Conservation (phyloP, 1,284 basidiomycete species). For the Heimioporus punctisporus region DNA sequence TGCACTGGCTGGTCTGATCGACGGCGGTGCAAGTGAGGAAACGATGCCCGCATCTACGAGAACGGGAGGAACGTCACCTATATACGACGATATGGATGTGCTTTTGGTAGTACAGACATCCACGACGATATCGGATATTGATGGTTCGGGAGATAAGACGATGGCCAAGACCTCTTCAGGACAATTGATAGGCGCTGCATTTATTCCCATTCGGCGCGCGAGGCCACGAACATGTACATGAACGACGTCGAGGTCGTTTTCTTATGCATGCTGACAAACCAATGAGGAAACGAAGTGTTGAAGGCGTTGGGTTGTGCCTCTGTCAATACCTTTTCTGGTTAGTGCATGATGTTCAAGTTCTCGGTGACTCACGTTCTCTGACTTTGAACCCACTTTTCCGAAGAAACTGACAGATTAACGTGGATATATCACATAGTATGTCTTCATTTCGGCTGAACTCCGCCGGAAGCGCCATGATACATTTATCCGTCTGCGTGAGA, state of each 20-base stretch:
- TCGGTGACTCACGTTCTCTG: constrained; percentile 34
- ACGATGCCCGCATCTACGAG: constrained; percentile 31
- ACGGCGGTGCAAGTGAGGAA: constrained; percentile 13
- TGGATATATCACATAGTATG: constrained; percentile 31
- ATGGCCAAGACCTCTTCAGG: constrained; percentile 55
- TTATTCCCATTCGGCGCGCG: constrained; percentile 50
- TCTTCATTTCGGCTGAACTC: constrained; percentile 30
- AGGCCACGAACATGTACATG: constrained; percentile 60
- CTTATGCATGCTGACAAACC: constrained; percentile 51
- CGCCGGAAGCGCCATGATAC: constrained; percentile 24
- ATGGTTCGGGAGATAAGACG: constrained; percentile 39
- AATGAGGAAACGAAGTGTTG: constrained; percentile 59
- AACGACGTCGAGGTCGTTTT: constrained; percentile 61
- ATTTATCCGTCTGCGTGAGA: too few species aligned
- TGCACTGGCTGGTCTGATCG: constrained; percentile 36
- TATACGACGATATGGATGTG: constrained; percentile 35
- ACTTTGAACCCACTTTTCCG: constrained; percentile 42
- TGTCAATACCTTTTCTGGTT: constrained; percentile 9
- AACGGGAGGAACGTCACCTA: constrained; percentile 34
- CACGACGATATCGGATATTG: constrained; percentile 41
- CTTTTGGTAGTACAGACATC: constrained; percentile 46
- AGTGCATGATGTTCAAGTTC: not conserved
- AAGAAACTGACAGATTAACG: constrained; percentile 50
- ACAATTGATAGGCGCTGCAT: constrained; percentile 55
- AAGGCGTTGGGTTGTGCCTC: constrained; percentile 40